Base-by-base conservation (phyloP, 768 basidiomycete genomes). In the Pulveroboletus ravenelii region DNA sequence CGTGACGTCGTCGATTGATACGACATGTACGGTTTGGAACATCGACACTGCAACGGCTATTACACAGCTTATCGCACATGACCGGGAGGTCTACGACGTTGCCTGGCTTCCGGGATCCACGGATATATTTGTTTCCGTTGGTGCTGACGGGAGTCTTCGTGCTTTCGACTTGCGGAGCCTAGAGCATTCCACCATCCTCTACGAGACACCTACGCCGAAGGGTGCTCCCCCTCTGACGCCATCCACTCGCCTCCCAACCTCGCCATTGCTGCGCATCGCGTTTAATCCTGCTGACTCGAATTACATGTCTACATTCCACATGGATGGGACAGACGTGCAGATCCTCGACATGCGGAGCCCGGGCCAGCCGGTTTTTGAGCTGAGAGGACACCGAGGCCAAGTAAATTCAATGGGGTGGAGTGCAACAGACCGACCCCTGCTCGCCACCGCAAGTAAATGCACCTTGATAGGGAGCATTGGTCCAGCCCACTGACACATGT, bases 21-120 rank as follows among this genome's bases (percentile, higher is more conserved):
- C 96, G 45, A 96, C 94, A 13, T 98, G 95, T 67, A 98, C 96
- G 2, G 89, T 98, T 20, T 99, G 96, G 96, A 96, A 99, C 69
- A 90, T 99, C 64, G 89, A 95, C 61, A 91, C 91, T 4, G 81
- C 84, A 23, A 85, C 88, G 7, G 95, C 96, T 23, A 82, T 98
- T 64, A 99, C 96, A 3, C 96, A 98, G 68, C 82, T 99, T 53
- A 95, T 96, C 62, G 93, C 95, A 0, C 95, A 96, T 70, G 93
- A 97, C 74, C 83, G 90, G 41, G 88, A 94, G 72, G 93, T 93
- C 13, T 95, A 94, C 72, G 93, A 97, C 65, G 93, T 96, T 37
- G 93, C 93, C n/a, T 99, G 96, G 95, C 79, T 97, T 12, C 96
- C 96, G 6, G 82, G 85, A 23, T 94, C 92, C 9, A 92, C 91